These are phyloP conservation scores for Hymenochaete sp. DNA, from an alignment of 1,284 basidiomycete genomes.

Conservation along the genomic window DNA sequence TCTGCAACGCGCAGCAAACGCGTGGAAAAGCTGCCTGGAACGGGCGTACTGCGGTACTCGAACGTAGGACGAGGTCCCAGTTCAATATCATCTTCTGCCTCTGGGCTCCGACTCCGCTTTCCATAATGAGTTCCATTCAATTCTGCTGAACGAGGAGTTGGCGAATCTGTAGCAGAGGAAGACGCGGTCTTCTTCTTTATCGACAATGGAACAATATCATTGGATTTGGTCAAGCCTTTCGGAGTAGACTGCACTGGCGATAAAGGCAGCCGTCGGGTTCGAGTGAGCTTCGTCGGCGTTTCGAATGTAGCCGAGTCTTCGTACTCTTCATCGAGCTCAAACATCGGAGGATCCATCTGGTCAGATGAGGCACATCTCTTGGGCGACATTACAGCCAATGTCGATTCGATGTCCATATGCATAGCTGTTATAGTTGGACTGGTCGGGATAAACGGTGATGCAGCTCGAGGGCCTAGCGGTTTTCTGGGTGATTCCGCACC, in stretches of 20 bases:
- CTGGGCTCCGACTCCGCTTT: not conserved
- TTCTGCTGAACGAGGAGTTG: too few relatives aligned
- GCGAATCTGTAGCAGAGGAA: constrained; percentile 27
- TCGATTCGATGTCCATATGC: constrained; percentile 34
- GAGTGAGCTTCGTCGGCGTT: constrained; percentile 43
- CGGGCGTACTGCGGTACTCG: not conserved
- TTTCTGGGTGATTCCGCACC: constrained; percentile 32
- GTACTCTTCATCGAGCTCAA: constrained; percentile 1
- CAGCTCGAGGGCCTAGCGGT: constrained; percentile 61
- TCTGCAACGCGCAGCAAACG: constrained; percentile 40
- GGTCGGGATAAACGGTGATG: constrained; percentile 51
- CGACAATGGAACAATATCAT: constrained; percentile 55
- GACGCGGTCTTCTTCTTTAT: constrained; percentile 73
- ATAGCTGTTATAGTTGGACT: constrained; percentile 20
- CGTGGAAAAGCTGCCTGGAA: constrained; percentile 28
- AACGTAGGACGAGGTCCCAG: not conserved
- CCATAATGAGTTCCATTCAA: constrained; percentile 33
- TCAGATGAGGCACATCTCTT: constrained; percentile 11
- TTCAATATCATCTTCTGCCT: not conserved
- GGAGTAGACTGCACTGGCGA: constrained; percentile 43
- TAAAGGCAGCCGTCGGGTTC: constrained; percentile 60
- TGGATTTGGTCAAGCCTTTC: constrained; percentile 25
- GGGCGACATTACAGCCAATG: constrained; percentile 27
- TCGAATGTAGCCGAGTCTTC: constrained; percentile 15
- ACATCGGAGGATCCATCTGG: not conserved